Evolutionary conservation across 1,284 basidiomycete species (phyloP).

Genomic region (Tylopilus orsonianus): DNA sequence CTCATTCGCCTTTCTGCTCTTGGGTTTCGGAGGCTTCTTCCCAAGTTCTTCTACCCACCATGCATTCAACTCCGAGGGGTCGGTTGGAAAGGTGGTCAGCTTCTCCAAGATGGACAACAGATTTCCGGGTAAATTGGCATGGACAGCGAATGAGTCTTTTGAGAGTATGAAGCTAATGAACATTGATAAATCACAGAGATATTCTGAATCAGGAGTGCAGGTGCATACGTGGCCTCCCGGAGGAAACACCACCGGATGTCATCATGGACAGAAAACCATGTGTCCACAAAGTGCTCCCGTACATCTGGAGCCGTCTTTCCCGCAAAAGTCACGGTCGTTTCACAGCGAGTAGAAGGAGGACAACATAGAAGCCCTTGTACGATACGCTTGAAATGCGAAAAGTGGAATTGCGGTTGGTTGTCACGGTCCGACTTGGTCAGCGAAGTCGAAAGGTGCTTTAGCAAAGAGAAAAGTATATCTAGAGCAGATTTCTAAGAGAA

Average conservation of each 20-base stretch:
- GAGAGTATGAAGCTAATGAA: constrained; percentile 21
- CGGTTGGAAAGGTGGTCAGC: constrained; percentile 81
- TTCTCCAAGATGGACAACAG: constrained; percentile 76
- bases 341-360: constrained; percentile 49
- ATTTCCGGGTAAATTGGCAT: constrained; percentile 56
- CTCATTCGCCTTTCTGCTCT: constrained; percentile 39
- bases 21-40: constrained; percentile 54
- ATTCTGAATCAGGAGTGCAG: neutral
- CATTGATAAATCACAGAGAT: constrained; percentile 3
- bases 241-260: constrained; percentile 95
- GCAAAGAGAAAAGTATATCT: constrained; percentile 78
- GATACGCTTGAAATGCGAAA: constrained; percentile 67
- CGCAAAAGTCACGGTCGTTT: constrained; percentile 23
- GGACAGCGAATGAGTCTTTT: constrained; percentile 29
- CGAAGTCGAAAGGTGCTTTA: constrained; percentile 73
- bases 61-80: constrained; percentile 71
- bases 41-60: constrained; percentile 85
- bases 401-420: constrained; percentile 63
- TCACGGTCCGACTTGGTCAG: constrained; percentile 44
- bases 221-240: constrained; percentile 73
- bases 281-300: constrained; percentile 60
- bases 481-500: constrained; percentile 64
- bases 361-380: constrained; percentile 61
- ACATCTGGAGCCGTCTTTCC: constrained; percentile 57
- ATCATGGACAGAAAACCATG: constrained; percentile 79